Evolutionary conservation across 805 yeast species (phyloP).

Genomic region (Clavispora asparagi): DNA sequence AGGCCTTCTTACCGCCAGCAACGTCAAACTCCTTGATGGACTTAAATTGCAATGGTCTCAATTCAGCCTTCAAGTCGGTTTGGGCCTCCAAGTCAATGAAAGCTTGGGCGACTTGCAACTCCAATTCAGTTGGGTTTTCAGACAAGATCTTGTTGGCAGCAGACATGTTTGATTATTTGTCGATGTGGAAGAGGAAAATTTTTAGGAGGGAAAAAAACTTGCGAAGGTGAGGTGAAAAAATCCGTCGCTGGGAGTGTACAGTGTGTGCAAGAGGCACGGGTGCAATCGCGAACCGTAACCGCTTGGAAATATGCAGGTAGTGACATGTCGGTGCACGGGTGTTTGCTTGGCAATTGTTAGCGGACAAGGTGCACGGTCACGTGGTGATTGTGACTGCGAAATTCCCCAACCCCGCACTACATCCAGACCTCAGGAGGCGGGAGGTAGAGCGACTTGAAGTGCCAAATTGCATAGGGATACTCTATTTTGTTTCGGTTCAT

Average conservation of each 20-base stretch:
- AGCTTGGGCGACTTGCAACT: constrained; percentile 99
- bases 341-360: neutral
- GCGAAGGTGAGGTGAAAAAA: constrained; percentile 2
- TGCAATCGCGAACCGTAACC: neutral
- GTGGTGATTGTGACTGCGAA: constrained; percentile 3
- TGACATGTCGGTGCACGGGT: neutral
- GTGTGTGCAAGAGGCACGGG: neutral
- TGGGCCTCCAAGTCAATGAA: constrained; percentile 94
- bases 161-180: constrained; percentile 61
- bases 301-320: neutral
- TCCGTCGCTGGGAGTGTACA: neutral
- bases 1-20: constrained; percentile 97
- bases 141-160: constrained; percentile 94
- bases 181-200: constrained; percentile 1
- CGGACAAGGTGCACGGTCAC: neutral
- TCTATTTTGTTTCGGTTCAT: too few species aligned
- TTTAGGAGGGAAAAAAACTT: constrained; percentile 1
- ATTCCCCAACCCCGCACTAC: neutral
- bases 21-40: constrained; percentile 97
- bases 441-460: too few species aligned
- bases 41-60: constrained; percentile 98
- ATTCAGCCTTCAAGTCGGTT: constrained; percentile 94
- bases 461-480: too few species aligned
- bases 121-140: constrained; percentile 96
- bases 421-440: neutral